phyloP scores from a whole-genome alignment of 2,329 filamentous ascomycete genomes.

The Tolypocladium cylindrosporum region DNA sequence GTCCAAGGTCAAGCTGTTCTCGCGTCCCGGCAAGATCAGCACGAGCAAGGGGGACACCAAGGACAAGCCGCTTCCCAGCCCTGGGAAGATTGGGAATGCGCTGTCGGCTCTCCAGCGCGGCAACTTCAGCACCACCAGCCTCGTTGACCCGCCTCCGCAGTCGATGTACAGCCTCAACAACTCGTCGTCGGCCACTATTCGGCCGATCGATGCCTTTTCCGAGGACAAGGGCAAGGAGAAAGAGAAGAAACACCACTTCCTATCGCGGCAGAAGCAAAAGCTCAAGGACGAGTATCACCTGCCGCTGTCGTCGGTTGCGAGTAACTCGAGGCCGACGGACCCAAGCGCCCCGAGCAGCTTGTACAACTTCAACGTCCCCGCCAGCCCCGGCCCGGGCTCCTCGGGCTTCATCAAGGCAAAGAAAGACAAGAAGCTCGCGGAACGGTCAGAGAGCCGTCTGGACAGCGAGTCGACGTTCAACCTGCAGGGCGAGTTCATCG shows the following conservation, averaged over 20 bases:
- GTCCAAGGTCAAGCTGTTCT: slow-evolving; percentile 74
- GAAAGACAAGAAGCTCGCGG: slow-evolving; percentile 75
- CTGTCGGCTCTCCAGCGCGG: slow-evolving; percentile 54
- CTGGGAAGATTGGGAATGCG: slow-evolving; percentile 59
- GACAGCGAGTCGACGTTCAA: slow-evolving; percentile 40
- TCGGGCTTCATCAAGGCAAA: slow-evolving; percentile 71
- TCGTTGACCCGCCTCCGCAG: slow-evolving; percentile 50
- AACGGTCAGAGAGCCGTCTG: slow-evolving; percentile 43
- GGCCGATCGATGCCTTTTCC: slow-evolving; percentile 45
- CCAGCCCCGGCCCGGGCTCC: slow-evolving; percentile 56
- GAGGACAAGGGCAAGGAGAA: slow-evolving; percentile 43
- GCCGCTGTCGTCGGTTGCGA: slow-evolving; percentile 64
- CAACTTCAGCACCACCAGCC: slow-evolving; percentile 62
- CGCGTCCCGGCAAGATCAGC: slow-evolving; percentile 64
- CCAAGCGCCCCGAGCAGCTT: slow-evolving; percentile 65
- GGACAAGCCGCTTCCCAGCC: slow-evolving; percentile 60
- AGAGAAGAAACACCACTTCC: slow-evolving; percentile 69
- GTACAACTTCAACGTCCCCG: slow-evolving; percentile 68
- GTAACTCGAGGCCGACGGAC: slow-evolving; percentile 67
- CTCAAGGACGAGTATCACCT: slow-evolving; percentile 65
- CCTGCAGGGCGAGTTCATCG: slow-evolving; percentile 38
- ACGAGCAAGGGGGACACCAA: slow-evolving; percentile 54
- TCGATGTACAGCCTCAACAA: slow-evolving; percentile 69
- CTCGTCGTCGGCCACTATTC: slow-evolving; percentile 65
- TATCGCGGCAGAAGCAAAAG: slow-evolving; percentile 72